Percentiles rank a stretch among this genome's conserved stretches.
phyloP scores from a whole-genome alignment of 345 rosid genomes.

The Cardamine occulta region DNA sequence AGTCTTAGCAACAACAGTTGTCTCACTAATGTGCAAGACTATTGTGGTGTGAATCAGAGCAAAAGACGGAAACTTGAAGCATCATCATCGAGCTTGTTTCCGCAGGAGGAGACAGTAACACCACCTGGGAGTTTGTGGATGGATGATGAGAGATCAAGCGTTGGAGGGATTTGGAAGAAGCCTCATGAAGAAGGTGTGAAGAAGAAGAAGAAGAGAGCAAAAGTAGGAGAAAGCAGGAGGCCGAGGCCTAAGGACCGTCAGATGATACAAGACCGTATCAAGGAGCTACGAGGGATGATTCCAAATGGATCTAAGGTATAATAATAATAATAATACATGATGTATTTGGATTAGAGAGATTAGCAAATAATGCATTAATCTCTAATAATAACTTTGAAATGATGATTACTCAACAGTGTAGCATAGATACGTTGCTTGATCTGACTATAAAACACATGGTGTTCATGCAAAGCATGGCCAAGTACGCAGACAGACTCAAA shows the following conservation, averaged over 20 bases:
- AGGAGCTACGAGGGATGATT: constrained; percentile 81
- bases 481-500: constrained; percentile 80
- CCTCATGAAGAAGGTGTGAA: constrained; percentile 61
- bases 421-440: constrained; percentile 85
- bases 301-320: constrained; percentile 84
- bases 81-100: constrained; percentile 43
- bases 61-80: constrained; percentile 60
- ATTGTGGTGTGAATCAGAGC: constrained; percentile 23
- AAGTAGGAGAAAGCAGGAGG: constrained; percentile 78
- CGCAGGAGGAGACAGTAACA: constrained; percentile 33
- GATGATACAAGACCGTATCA: constrained; percentile 89
- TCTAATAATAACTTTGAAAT: background rate
- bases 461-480: constrained; percentile 85
- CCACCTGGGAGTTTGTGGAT: constrained; percentile 66
- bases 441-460: constrained; percentile 82
- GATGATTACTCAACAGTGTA: constrained; percentile 57
- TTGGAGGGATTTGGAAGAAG: constrained; percentile 48
- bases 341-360: background rate
- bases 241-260: constrained; percentile 98
- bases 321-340: background rate
- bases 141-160: constrained; percentile 69
- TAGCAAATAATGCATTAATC: background rate
- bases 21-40: constrained; percentile 40
- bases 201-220: constrained; percentile 76
- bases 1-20: constrained; percentile 54